Evolutionary conservation across 2,329 filamentous ascomycete genomes (phyloP), one percentile per base, ranked within the genome.

Genomic region (Talaromyces sp.): DNA sequence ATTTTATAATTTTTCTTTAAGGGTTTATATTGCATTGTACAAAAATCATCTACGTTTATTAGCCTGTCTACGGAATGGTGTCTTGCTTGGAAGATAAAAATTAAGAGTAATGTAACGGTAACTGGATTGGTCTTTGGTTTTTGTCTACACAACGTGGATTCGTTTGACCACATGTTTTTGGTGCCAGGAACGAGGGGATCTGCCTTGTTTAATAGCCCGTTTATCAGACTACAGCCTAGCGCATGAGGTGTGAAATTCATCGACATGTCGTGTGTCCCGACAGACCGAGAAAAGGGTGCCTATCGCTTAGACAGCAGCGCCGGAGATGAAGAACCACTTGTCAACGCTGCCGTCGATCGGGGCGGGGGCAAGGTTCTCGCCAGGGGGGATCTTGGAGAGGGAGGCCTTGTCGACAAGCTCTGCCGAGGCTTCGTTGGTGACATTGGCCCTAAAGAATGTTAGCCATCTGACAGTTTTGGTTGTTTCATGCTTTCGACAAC

Each of bases 321-420:
- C 95, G 78, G 92, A 96, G 81, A 99, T 99, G 88, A 98, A 99
- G 90, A 99, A 99, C 95, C 95, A 99, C 88, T 99, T 99, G 87
- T 99, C 95, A 76, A 98, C 96, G 80, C 89, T 96, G 76, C 87
- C 86, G 76, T 99, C 95, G 72, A 99, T 96, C 74, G 94, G 93
- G 68, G 89, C 94, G 64, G 95, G 87, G 61, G 85, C 77, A 63
- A 96, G 83, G 73, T 96, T 89, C 86, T 97, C 85, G 81, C 90
- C 83, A 66, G 85, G 75, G 64, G 92, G 91, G 69, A 99, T 87
- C 74, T 87, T 88, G 66, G 89, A 87, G 66, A 96, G 84, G 79
- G 90, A 84, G 73, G 84, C 82, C 67, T 86, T 79, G 66, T 87
- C 83, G 72, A 91, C 85, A 72, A 89, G 89, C 81, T 87, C 86